Percentiles rank a stretch among this genome's conserved stretches.
phyloP scores from a whole-genome alignment of 2,329 filamentous ascomycete genomes.

The Ceratocystis papillata region DNA sequence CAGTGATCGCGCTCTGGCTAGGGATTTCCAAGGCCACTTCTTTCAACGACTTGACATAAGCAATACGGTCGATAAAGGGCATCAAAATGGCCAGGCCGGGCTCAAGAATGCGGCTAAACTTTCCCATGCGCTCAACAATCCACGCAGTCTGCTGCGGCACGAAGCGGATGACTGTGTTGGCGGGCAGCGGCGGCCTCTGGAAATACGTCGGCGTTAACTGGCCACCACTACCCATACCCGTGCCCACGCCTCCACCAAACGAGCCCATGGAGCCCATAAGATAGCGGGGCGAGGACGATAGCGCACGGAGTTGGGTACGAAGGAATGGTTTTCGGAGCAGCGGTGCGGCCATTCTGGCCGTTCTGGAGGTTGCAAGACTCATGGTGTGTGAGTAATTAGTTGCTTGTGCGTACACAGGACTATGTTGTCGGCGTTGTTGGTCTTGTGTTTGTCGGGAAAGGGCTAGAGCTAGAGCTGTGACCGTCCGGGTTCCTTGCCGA shows the following conservation, averaged over 20 bases:
- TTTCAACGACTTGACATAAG: slow-evolving; percentile 96
- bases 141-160: slow-evolving; percentile 99
- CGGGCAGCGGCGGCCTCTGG: slow-evolving; percentile 61
- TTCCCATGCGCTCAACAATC: slow-evolving; percentile 99
- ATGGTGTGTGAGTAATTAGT: slow-evolving; percentile 9
- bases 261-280: slow-evolving; percentile 32
- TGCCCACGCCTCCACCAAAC: slow-evolving; percentile 20
- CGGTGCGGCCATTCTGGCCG: slow-evolving; percentile 20
- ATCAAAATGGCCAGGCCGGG: slow-evolving; percentile 82
- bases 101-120: slow-evolving; percentile 85
- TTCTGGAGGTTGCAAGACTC: slow-evolving; percentile 21
- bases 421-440: slow-evolving; percentile 11
- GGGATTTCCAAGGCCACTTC: slow-evolving; percentile 94
- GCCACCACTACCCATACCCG: slow-evolving; percentile 26
- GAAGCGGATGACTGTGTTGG: slow-evolving; percentile 91
- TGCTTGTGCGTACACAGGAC: not conserved
- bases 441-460: not conserved
- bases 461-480: not conserved
- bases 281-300: slow-evolving; percentile 29
- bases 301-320: slow-evolving; percentile 18
- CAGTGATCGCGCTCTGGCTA: slow-evolving; percentile 93
- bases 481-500: not conserved
- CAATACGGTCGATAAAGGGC: slow-evolving; percentile 87
- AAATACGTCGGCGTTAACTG: slow-evolving; percentile 64
- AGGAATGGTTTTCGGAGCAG: slow-evolving; percentile 8